These are phyloP conservation scores for Chaetomium fimeti DNA, from an alignment of 495 filamentous ascomycete genomes.

Conservation along the genomic window DNA sequence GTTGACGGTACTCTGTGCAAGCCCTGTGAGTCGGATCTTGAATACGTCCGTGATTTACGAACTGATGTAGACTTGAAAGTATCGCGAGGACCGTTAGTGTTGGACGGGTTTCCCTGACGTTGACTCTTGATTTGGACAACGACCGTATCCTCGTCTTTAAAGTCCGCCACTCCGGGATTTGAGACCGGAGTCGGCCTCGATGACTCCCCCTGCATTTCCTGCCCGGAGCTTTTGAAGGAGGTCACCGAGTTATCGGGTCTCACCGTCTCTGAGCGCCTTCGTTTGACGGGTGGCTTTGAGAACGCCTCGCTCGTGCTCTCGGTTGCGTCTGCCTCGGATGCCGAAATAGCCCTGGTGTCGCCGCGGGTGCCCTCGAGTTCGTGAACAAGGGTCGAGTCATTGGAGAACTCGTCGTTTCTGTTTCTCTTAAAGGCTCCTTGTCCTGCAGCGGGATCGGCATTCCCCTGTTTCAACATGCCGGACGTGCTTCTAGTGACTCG, in stretches of 20 bases:
- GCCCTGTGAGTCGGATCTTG: neutral
- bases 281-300: conserved; percentile 6
- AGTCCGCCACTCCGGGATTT: neutral
- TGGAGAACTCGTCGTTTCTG: neutral
- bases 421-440: conserved; percentile 16
- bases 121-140: neutral
- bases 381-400: neutral
- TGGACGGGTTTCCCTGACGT: neutral
- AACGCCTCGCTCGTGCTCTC: neutral
- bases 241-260: neutral
- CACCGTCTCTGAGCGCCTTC: conserved; percentile 17
- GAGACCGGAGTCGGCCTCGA: too few species aligned
- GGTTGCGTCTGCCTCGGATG: neutral
- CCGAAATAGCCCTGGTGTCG: neutral
- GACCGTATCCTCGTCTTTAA: neutral
- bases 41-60: neutral
- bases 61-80: neutral
- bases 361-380: neutral
- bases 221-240: neutral
- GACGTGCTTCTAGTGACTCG: conserved; percentile 22
- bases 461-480: conserved; percentile 12
- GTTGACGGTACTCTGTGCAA: neutral
- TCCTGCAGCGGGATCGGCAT: neutral
- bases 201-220: neutral
- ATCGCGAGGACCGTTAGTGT: neutral